Evolutionary conservation across 2,329 filamentous ascomycete genomes (phyloP), one percentile per base, ranked within the genome.

Genomic region (Diaporthe humulicola): DNA sequence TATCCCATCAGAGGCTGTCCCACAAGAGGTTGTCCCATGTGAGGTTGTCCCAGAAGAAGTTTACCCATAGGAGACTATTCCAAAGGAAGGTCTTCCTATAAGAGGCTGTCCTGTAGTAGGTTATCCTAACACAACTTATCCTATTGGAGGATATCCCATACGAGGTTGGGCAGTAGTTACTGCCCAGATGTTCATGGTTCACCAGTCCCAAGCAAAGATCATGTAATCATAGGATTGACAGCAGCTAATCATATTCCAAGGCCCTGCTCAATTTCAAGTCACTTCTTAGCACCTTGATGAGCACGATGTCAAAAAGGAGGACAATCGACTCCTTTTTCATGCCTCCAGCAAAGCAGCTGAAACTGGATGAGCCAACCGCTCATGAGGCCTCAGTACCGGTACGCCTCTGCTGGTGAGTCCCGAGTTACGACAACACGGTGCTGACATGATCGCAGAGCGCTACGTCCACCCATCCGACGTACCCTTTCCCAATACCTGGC

Each of bases 261-360:
- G 15, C 22, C 33, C 22, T 38, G 0, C 42, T 5, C 22, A 50
- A 4, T 22, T 5, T 12, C 19, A n/a, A 28, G 22, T 9, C 12
- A 19, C 8, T 28, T 17, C 10, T 25, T 10, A 14, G 33, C 38
- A 10, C 9, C 9, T 17, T 33, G 0, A 67, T 33, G 30, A 73
- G 25, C 25, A 76, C 66, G 73, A 81, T 84, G 83, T 81, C 84
- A 0, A 84, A 84, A 70, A 92, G 93, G 80, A 87, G 93, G 73
- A 94, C 93, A 0, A 86, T 95, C 1, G 92, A 95, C 76, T 84
- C 88, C 15, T 95, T 95, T 84, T 95, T 95, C 82, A 85, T 86
- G 40, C 87, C 89, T 1, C 80, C 85, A 30, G 75, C 80, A 4
- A 87, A 89, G 76, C 85, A 83, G 74, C 83, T 66, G 70, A 81